These are phyloP conservation scores for Fagopyrum tataricum DNA, from an alignment of 148 eudicot species.

Conservation along the genomic window DNA sequence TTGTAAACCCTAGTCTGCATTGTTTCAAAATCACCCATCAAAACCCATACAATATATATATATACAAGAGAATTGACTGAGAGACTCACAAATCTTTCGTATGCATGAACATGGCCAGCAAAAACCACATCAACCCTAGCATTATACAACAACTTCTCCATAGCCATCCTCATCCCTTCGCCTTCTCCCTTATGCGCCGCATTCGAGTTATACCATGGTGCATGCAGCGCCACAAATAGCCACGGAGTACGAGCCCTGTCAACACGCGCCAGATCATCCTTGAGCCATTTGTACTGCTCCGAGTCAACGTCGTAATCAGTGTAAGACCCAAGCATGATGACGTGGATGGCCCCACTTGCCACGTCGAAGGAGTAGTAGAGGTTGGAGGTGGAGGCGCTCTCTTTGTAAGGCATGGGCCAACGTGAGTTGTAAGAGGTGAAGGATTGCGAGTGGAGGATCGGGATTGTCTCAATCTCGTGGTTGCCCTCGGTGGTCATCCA, in stretches of 20 bases:
- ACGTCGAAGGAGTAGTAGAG: conserved; percentile 73
- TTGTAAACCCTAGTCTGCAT: conserved; percentile 27
- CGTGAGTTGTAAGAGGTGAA: conserved; percentile 67
- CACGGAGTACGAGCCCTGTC: conserved; percentile 60
- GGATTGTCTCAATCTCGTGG: conserved; percentile 61
- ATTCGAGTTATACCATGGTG: conserved; percentile 88
- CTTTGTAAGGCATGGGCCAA: conserved; percentile 61
- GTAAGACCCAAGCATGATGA: conserved; percentile 74
- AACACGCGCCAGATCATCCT: conserved; percentile 35
- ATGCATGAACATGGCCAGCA: conserved; percentile 84
- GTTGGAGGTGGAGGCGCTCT: conserved; percentile 59
- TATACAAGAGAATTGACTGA: background rate
- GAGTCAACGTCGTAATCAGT: conserved; percentile 39
- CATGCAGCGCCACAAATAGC: conserved; percentile 56
- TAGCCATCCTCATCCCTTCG: conserved; percentile 67
- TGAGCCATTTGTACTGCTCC: conserved; percentile 75
- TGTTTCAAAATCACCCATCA: background rate
- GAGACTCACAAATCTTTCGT: conserved; percentile 73
- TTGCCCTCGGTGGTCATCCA: conserved; percentile 84
- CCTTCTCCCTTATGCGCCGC: conserved; percentile 81
- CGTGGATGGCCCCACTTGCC: conserved; percentile 29
- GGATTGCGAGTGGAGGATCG: conserved; percentile 31
- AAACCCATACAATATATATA: background rate
- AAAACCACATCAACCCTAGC: conserved; percentile 69
- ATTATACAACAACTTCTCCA: conserved; percentile 54